Percentiles rank a stretch among this genome's conserved stretches.
These are phyloP conservation scores for Backusella tarrabulga DNA, from an alignment of 192 early-diverging fungal genomes.

Conservation along the genomic window DNA sequence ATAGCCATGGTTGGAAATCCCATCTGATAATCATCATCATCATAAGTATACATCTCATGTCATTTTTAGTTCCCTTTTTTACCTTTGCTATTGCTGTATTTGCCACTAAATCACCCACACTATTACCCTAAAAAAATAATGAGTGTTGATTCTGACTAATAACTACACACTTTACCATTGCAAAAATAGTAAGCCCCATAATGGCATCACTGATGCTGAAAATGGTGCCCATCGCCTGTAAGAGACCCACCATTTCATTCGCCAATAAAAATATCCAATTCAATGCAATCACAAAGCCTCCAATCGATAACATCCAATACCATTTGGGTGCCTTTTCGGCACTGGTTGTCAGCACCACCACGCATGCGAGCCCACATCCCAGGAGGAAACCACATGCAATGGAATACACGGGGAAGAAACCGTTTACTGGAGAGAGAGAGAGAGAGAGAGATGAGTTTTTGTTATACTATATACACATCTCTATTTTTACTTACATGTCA, in stretches of 20 bases:
- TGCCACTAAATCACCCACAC: slow-evolving; percentile 85
- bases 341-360: slow-evolving; percentile 26
- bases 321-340: slow-evolving; percentile 41
- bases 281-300: slow-evolving; percentile 78
- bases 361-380: slow-evolving; percentile 25
- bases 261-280: slow-evolving; percentile 86
- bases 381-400: slow-evolving; percentile 29
- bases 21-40: slow-evolving; percentile 47
- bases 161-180: slow-evolving; percentile 52
- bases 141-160: neutral
- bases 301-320: slow-evolving; percentile 47
- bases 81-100: slow-evolving; percentile 79
- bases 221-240: slow-evolving; percentile 78
- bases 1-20: slow-evolving; percentile 96
- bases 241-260: slow-evolving; percentile 81
- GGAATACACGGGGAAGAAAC: slow-evolving; percentile 3
- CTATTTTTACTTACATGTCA: slow-evolving; percentile 34
- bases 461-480: neutral
- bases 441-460: neutral
- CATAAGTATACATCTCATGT: neutral
- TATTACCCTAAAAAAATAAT: slow-evolving; percentile 56
- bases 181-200: slow-evolving; percentile 81
- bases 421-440: slow-evolving; percentile 7
- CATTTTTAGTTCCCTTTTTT: neutral
- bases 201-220: slow-evolving; percentile 78